These are phyloP conservation scores for Solanum chmielewskii DNA, from an alignment of 257 asterid species.

Conservation along the genomic window DNA sequence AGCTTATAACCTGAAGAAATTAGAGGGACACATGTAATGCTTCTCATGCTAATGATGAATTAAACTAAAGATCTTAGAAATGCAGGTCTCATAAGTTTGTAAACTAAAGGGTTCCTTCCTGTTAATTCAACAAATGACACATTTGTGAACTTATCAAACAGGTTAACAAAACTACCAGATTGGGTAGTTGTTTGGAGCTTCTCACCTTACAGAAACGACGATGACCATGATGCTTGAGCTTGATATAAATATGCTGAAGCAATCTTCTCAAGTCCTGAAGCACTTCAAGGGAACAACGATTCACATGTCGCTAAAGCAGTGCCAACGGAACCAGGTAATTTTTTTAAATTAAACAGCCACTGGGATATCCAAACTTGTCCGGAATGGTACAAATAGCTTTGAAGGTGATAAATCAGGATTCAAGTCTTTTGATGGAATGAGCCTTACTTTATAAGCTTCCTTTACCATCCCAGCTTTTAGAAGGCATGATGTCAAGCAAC, in stretches of 20 bases:
- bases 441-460: slow-evolving; percentile 64
- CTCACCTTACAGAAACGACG: not conserved
- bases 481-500: slow-evolving; percentile 52
- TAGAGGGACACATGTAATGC: not conserved
- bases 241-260: not conserved
- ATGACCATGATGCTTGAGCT: not conserved
- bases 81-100: not conserved
- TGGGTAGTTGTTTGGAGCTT: not conserved
- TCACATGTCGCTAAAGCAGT: not conserved
- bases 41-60: not conserved
- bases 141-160: not conserved
- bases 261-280: not conserved
- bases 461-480: slow-evolving; percentile 77
- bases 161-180: not conserved
- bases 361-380: slow-evolving; percentile 31
- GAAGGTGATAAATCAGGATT: slow-evolving; percentile 20
- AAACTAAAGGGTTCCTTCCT: not conserved
- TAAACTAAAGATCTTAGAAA: not conserved
- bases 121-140: not conserved
- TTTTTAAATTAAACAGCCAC: slow-evolving; percentile 44
- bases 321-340: slow-evolving; percentile 1
- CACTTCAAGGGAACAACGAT: not conserved
- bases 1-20: not conserved
- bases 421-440: slow-evolving; percentile 14
- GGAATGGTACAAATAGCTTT: slow-evolving; percentile 15